phyloP scores from a whole-genome alignment of 805 yeast genomes.

The Candida mattraensis region DNA sequence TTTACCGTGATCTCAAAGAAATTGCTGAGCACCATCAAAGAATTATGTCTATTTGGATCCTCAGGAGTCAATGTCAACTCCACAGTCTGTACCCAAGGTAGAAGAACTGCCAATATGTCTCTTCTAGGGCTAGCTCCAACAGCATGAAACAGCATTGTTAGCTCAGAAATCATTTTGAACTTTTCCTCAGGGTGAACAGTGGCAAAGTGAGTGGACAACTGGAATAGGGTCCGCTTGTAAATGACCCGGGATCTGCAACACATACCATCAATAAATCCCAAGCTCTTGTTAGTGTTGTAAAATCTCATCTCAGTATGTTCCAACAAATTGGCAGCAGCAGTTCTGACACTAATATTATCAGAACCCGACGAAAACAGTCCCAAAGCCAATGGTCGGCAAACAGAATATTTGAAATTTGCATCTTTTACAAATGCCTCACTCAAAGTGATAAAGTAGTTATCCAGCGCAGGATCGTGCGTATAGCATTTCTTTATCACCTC shows the following conservation, averaged over 20 bases:
- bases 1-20: constrained; percentile 82
- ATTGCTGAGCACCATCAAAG: constrained; percentile 74
- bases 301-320: constrained; percentile 61
- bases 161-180: constrained; percentile 63
- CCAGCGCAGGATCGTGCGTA: constrained; percentile 53
- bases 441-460: constrained; percentile 69
- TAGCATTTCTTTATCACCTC: constrained; percentile 76
- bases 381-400: constrained; percentile 69
- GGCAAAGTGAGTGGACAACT: constrained; percentile 74
- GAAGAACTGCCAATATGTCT: constrained; percentile 74
- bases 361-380: constrained; percentile 80
- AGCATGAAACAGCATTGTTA: constrained; percentile 66
- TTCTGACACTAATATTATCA: constrained; percentile 64
- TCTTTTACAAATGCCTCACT: constrained; percentile 61
- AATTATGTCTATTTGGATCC: constrained; percentile 38
- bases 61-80: constrained; percentile 46
- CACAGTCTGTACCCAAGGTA: constrained; percentile 92
- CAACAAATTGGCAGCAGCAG: constrained; percentile 70
- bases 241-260: constrained; percentile 77
- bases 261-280: constrained; percentile 65
- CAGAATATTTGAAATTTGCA: constrained; percentile 48
- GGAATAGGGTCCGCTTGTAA: constrained; percentile 82
- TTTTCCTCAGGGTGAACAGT: constrained; percentile 57
- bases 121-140: constrained; percentile 61
- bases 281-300: constrained; percentile 53